Evolutionary conservation across 495 filamentous ascomycete species (phyloP).

Genomic region (Penicillium antarcticum): DNA sequence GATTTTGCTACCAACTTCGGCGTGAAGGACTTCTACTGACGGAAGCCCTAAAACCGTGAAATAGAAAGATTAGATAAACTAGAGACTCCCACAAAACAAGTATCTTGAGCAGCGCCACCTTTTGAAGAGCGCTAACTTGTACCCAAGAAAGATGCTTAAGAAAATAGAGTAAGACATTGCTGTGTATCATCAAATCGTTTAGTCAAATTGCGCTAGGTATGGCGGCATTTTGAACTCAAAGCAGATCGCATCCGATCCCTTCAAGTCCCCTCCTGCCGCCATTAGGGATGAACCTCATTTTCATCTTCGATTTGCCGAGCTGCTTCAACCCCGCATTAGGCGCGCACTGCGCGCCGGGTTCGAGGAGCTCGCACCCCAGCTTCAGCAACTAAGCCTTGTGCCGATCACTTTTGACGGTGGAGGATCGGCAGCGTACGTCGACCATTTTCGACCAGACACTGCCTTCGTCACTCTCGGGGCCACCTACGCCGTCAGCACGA

Average conservation of each 20-base stretch:
- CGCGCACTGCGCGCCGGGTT: constrained; percentile 7
- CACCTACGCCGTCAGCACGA: neutral
- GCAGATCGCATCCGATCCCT: neutral
- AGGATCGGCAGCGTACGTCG: constrained; percentile 3
- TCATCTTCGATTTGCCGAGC: constrained; percentile 5
- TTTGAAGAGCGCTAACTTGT: no score
- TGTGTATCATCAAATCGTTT: no score
- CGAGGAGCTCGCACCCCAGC: neutral
- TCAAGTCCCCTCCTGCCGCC: neutral
- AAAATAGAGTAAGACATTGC: no score
- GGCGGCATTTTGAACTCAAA: no score
- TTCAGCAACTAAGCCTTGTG: neutral
- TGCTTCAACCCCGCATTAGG: constrained; percentile 2
- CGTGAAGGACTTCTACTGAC: no score
- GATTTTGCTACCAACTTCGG: no score
- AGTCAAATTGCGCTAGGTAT: no score
- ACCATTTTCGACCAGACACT: constrained; percentile 12
- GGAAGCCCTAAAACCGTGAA: no score
- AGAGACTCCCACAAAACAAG: no score
- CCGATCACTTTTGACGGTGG: constrained; percentile 4
- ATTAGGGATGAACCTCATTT: neutral
- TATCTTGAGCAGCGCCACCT: no score
- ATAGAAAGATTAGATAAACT: no score
- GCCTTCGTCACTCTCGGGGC: constrained; percentile 2
- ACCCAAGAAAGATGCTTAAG: no score